Evolutionary conservation across 345 rosid species (phyloP), one percentile per base, ranked within the genome.

Genomic region (Ceriops zippeliana): DNA sequence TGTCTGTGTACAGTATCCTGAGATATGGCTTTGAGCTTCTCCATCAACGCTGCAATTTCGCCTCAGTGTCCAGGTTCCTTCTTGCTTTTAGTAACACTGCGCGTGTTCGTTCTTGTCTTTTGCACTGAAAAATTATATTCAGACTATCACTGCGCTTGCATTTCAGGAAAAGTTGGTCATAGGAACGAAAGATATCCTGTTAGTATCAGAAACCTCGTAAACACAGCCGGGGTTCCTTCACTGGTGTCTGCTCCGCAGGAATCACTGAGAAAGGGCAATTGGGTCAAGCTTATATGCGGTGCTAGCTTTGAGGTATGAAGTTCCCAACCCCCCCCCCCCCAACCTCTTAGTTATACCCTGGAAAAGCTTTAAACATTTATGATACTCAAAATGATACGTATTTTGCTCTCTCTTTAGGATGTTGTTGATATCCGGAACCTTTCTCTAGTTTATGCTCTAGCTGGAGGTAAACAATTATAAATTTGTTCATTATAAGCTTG

Each of bases 231-330:
- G 69, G 64, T 82, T 69, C 70, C 83, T 70, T 81, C 84, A 49
- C 59, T 75, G 22, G 61, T 76, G 19, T 63, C 78, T 62, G 61
- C 87, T 54, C 91, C 91, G 0, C 72, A 63, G 15, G 73, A 80
- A 67, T 85, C 87, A 35, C 87, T 87, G 67, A 75, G 64, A 54
- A 74, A 69, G 49, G 87, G 91, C 17, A 85, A 76, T 81, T 87
- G 86, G 91, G 89, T 85, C 70, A 85, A 87, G 86, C 87, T 87
- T 70, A 87, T 87, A 32, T 85, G 89, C 53, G 89, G 89, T 57
- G 89, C 89, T 6, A 85, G 91, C 75, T 87, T 87, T 47, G 89
- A 87, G 91, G 89, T 83, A 62, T 66, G n/a, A 1, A n/a, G 37
- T 24, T 42, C 9, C 37, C 37, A 4, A 6, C 37, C 35, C n/a